phyloP scores from a whole-genome alignment of 2,329 filamentous ascomycete genomes.

The Truncatella angustata region DNA sequence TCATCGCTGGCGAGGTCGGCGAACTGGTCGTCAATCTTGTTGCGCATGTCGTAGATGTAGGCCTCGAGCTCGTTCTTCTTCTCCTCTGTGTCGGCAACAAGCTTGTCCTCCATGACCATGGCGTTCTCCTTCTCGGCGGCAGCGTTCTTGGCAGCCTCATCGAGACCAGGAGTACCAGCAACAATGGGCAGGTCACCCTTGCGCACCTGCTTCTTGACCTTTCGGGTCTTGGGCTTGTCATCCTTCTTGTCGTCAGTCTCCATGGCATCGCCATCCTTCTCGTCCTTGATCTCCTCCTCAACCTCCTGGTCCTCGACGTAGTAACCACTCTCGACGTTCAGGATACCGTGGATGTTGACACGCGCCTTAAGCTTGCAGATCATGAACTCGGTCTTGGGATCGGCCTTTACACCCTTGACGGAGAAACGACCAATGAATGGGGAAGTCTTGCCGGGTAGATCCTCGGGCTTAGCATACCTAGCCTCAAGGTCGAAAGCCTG shows the following conservation, averaged over 20 bases:
- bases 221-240: conserved; percentile 76
- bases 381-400: conserved; percentile 96
- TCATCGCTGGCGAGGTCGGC: conserved; percentile 85
- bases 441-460: conserved; percentile 83
- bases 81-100: conserved; percentile 96
- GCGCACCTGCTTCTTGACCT: conserved; percentile 98
- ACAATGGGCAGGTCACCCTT: conserved; percentile 93
- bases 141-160: conserved; percentile 63
- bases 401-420: conserved; percentile 94
- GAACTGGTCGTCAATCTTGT: conserved; percentile 92
- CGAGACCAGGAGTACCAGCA: conserved; percentile 77
- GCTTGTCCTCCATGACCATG: conserved; percentile 98
- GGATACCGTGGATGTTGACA: conserved; percentile 91
- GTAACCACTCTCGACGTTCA: conserved; percentile 96
- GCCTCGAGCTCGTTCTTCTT: conserved; percentile 99
- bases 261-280: conserved; percentile 66
- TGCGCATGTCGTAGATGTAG: conserved; percentile 94
- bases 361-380: conserved; percentile 99
- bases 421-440: conserved; percentile 98
- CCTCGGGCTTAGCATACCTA: conserved; percentile 82
- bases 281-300: conserved; percentile 84
- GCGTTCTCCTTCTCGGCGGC: conserved; percentile 77
- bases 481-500: conserved; percentile 96
- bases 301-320: conserved; percentile 98
- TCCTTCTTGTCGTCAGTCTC: conserved; percentile 72